Base-by-base conservation (phyloP, 2,329 filamentous ascomycete genomes). In the Colletotrichum tropicale region DNA sequence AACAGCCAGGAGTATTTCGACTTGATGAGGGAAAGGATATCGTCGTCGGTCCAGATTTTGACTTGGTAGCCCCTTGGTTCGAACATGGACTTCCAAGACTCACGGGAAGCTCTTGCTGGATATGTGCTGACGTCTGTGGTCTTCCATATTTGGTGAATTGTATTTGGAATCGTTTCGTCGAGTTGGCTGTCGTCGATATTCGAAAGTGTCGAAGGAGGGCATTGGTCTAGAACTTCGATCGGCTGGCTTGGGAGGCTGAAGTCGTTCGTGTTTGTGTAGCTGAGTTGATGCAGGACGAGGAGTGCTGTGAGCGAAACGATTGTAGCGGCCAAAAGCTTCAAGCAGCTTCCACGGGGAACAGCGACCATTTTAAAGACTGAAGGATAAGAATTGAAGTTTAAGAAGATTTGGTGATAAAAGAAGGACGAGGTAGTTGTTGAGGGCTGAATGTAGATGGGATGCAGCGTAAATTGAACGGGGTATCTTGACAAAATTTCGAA, bases 111-210 rank as follows among this genome's bases (percentile, higher is more conserved):
- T 18, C 21, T 24, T 6, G 75, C 56, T 1, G 79, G 70, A 26
- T 81, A 81, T 1, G 78, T 78, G 10, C 52, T 56, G 4, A 79
- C 65, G 34, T 80, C 28, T 2, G 58, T 43, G 10, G 75, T 75
- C 10, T 80, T 81, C 80, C 80, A 81, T 36, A 80, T 78, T 55
- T 81, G 80, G 36, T 81, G 80, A 3, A 80, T 36, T 5, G 72
- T 62, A 16, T 78, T 80, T n/a, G 79, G 71, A 18, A 74, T 70
- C 13, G 71, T 55, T 38, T 55, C 9, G 16, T 38, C 28, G 30
- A 26, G 6, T 5, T 18, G 24, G 52, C 28, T 15, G n/a, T 24
- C 10, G 15, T 21, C 6, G 38, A 32, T 36, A n/a, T 34, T 16
- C 12, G 48, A 32, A 9, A 52, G 52, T 24, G 52, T 48, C 8